A percentile compares a stretch with the other conserved stretches of the same genome.
These are phyloP conservation scores for Priceomyces melissophilus DNA, from an alignment of 805 yeast species.

Conservation along the genomic window DNA sequence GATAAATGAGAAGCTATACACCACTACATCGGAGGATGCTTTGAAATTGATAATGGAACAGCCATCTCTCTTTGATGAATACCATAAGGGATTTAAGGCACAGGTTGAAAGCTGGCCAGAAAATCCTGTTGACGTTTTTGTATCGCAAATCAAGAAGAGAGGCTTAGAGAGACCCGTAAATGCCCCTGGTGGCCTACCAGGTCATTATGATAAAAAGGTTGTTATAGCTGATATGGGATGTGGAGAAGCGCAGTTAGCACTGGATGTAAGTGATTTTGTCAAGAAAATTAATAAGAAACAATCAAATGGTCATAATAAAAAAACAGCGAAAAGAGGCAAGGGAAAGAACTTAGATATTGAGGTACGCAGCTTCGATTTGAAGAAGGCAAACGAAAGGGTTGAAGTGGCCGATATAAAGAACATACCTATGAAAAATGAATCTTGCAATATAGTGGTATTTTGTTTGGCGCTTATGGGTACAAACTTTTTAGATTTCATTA, in stretches of 20 bases:
- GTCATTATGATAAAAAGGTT: conserved; percentile 56
- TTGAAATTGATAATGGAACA: conserved; percentile 67
- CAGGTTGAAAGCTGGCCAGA: conserved; percentile 99
- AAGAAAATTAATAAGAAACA: conserved; percentile 19
- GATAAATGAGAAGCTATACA: conserved; percentile 97
- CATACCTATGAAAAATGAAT: conserved; percentile 77
- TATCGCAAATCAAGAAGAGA: conserved; percentile 60
- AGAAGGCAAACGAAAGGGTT: conserved; percentile 81
- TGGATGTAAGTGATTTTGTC: conserved; percentile 55
- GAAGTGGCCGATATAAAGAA: conserved; percentile 95
- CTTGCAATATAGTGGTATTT: conserved; percentile 85
- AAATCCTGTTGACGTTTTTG: conserved; percentile 93
- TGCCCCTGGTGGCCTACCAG: conserved; percentile 96
- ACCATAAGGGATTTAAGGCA: conserved; percentile 90
- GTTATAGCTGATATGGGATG: conserved; percentile 98
- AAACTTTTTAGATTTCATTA: conserved; percentile 84
- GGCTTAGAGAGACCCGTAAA: conserved; percentile 61
- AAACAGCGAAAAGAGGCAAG: conserved; percentile 12
- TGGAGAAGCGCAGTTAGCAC: conserved; percentile 90
- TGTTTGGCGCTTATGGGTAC: conserved; percentile 98
- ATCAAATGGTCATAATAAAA: conserved; percentile 30
- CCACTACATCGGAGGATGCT: conserved; percentile 77
- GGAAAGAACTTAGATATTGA: conserved; percentile 45
- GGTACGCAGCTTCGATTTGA: conserved; percentile 88
- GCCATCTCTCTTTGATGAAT: conserved; percentile 88